phyloP scores from a whole-genome alignment of 139 green algal species.

The Coccomyxa sp. region DNA sequence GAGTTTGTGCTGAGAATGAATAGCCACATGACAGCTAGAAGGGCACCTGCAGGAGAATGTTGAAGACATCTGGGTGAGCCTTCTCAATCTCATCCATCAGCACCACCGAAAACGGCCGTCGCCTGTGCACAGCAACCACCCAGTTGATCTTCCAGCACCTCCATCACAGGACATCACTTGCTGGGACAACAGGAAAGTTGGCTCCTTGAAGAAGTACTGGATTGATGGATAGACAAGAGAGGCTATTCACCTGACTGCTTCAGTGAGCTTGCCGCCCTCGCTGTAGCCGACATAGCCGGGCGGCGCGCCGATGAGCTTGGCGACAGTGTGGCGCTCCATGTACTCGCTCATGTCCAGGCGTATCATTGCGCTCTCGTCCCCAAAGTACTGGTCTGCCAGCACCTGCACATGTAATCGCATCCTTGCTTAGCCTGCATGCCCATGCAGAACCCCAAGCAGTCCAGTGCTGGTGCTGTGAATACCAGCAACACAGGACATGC shows the following conservation, averaged over 20 bases:
- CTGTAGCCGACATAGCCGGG: slow-evolving; percentile 73
- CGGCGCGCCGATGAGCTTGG: slow-evolving; percentile 72
- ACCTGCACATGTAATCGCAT: slow-evolving; percentile 4
- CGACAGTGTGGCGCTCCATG: slow-evolving; percentile 75
- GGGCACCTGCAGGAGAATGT: slow-evolving; percentile 79
- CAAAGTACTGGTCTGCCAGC: slow-evolving; percentile 36
- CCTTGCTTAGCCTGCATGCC: too few relatives aligned
- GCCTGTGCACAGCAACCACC: not conserved
- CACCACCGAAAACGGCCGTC: slow-evolving; percentile 79
- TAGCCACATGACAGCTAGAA: not conserved
- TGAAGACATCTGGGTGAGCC: slow-evolving; percentile 98
- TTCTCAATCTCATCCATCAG: slow-evolving; percentile 99
- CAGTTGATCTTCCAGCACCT: too few relatives aligned
- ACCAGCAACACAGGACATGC: not conserved
- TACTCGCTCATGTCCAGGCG: slow-evolving; percentile 72
- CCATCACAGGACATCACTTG: too few relatives aligned
- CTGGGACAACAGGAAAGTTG: too few relatives aligned
- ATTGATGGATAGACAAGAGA: too few relatives aligned
- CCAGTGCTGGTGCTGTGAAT: not conserved
- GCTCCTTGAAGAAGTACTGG: too few relatives aligned
- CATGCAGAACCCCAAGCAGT: not conserved
- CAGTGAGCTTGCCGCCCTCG: slow-evolving; percentile 75
- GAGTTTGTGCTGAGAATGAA: too few relatives aligned
- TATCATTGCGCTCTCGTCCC: slow-evolving; percentile 36
- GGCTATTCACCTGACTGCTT: slow-evolving; percentile 49